phyloP scores from a whole-genome alignment of 2,329 filamentous ascomycete genomes.

The Didymella sp. region DNA sequence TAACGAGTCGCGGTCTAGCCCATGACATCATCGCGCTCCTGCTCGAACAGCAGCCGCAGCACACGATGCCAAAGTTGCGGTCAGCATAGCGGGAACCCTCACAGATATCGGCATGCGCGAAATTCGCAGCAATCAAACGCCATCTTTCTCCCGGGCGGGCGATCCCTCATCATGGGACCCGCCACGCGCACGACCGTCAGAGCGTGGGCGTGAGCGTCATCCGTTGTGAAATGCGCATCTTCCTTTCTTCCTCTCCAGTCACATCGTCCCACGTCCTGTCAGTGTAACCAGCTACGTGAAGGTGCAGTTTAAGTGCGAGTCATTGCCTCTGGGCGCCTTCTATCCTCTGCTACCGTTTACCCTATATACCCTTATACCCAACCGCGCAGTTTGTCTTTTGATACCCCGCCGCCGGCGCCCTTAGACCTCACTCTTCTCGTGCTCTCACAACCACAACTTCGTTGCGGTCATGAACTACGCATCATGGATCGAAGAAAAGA shows the following conservation, averaged over 20 bases:
- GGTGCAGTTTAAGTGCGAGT: constrained; percentile 7
- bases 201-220: constrained; percentile 33
- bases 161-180: constrained; percentile 25
- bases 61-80: neutral
- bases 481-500: constrained; percentile 56
- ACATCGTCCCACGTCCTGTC: constrained; percentile 15
- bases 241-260: constrained; percentile 12
- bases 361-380: constrained; percentile 1
- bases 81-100: neutral
- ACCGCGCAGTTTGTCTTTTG: neutral
- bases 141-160: constrained; percentile 17
- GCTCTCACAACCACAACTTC: constrained; percentile 4
- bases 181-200: constrained; percentile 7
- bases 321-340: constrained; percentile 8
- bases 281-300: constrained; percentile 18
- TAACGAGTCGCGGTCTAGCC: no score
- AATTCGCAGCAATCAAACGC: constrained; percentile 24
- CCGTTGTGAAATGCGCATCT: constrained; percentile 5
- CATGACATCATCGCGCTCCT: constrained; percentile 6
- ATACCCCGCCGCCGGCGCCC: constrained; percentile 15
- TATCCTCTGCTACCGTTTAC: neutral
- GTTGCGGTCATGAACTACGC: constrained; percentile 51
- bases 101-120: neutral
- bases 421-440: constrained; percentile 7
- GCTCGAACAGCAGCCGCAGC: neutral